Conservation (phyloP, 176 grass and related monocot species). For the Triticum timopheevii region DNA sequence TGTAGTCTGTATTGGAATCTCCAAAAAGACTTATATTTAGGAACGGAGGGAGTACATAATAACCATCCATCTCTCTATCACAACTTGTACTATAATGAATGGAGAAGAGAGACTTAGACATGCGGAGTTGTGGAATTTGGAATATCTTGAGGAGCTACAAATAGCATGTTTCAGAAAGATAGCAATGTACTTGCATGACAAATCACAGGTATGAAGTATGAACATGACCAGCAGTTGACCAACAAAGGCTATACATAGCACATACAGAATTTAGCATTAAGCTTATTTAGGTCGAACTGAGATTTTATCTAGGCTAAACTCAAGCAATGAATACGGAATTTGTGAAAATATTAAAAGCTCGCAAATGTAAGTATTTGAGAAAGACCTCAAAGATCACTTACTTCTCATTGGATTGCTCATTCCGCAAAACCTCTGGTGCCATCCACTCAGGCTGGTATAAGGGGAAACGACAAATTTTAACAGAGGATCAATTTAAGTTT, state of each 20-base stretch:
- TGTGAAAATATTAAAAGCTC: neutral
- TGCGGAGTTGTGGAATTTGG: neutral
- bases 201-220: neutral
- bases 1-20: no score
- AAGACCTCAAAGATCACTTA: conserved; percentile 39
- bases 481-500: neutral
- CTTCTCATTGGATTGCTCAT: conserved; percentile 93
- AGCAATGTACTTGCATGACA: neutral
- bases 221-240: neutral
- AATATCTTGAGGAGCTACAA: neutral
- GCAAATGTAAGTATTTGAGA: conserved; percentile 10
- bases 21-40: no score
- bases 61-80: neutral
- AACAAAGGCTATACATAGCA: neutral
- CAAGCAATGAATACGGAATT: neutral
- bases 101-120: neutral
- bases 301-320: conserved; percentile 12
- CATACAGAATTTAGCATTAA: neutral
- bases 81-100: neutral
- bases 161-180: neutral
- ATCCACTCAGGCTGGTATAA: conserved; percentile 86
- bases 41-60: neutral
- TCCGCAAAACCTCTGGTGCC: conserved; percentile 91
- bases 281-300: conserved; percentile 7
- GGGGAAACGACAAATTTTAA: conserved; percentile 29